A percentile compares a stretch with the other conserved stretches of the same genome.
Conservation (phyloP, 164 flowering plant species). For the Tinospora cordifolia region DNA sequence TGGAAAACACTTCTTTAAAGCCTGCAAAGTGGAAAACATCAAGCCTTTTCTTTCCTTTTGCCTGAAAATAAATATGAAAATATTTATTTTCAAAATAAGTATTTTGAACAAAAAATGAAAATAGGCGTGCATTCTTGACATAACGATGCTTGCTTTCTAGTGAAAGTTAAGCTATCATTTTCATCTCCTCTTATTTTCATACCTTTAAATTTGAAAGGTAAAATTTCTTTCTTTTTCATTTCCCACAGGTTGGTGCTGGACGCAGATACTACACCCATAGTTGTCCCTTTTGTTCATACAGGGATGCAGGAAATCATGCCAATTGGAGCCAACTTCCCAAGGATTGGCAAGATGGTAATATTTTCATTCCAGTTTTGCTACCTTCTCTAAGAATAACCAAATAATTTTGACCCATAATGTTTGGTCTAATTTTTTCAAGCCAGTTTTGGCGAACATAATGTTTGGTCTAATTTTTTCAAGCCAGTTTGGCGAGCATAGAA, state of each 20-base stretch:
- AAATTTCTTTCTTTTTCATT: not conserved
- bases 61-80: too few species aligned
- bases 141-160: not conserved
- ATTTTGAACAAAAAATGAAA: too few species aligned
- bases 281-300: conserved; percentile 84
- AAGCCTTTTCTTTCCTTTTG: too few species aligned
- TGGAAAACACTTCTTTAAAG: too few species aligned
- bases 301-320: conserved; percentile 99
- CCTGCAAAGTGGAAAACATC: too few species aligned
- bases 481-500: too few species aligned
- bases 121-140: too few species aligned
- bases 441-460: too few species aligned
- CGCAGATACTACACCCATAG: conserved; percentile 65
- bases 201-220: not conserved
- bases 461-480: too few species aligned
- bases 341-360: conserved; percentile 74
- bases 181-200: not conserved
- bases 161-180: not conserved
- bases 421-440: too few species aligned
- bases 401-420: too few species aligned
- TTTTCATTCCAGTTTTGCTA: not conserved
- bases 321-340: conserved; percentile 73
- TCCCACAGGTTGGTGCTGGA: conserved; percentile 67
- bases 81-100: too few species aligned
- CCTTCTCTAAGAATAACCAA: not conserved